phyloP scores from a whole-genome alignment of 768 basidiomycete genomes.

The Dioszegia hungarica region DNA sequence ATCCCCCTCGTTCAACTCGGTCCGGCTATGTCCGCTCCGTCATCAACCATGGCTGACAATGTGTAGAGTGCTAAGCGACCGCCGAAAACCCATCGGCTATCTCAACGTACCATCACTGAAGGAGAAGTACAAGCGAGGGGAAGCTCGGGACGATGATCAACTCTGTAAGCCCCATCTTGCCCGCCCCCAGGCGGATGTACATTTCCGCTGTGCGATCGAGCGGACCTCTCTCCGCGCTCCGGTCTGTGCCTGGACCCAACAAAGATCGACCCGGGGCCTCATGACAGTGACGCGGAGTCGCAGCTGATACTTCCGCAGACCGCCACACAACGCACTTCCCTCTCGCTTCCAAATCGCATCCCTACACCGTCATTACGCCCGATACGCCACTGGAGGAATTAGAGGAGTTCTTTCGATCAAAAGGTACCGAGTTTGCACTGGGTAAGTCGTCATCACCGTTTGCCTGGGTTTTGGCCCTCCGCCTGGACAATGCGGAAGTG shows the following conservation, averaged over 20 bases:
- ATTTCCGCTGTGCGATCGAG: no score
- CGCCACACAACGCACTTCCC: constrained; percentile 44
- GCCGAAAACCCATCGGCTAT: constrained; percentile 74
- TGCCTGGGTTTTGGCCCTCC: no score
- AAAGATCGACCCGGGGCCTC: no score
- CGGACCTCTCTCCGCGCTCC: no score
- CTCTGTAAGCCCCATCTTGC: no score
- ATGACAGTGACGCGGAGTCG: no score
- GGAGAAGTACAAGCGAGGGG: constrained; percentile 68
- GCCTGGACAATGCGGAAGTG: no score
- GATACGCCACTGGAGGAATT: constrained; percentile 70
- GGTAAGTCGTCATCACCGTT: constrained; percentile 12
- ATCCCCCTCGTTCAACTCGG: no score
- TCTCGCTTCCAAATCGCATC: constrained; percentile 30
- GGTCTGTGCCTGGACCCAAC: no score
- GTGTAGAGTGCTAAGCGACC: constrained; percentile 66
- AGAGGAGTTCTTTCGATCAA: constrained; percentile 62
- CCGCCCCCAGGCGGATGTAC: no score
- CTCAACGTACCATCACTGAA: constrained; percentile 73
- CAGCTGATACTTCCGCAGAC: no score
- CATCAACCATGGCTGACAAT: neutral
- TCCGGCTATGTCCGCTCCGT: no score
- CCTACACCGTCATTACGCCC: constrained; percentile 64
- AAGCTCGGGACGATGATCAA: constrained; percentile 69
- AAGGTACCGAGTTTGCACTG: constrained; percentile 33